A percentile compares a stretch with the other conserved stretches of the same genome.
These are phyloP conservation scores for Thielaviopsis ethacetica DNA, from an alignment of 2,329 filamentous ascomycete species.

Conservation along the genomic window DNA sequence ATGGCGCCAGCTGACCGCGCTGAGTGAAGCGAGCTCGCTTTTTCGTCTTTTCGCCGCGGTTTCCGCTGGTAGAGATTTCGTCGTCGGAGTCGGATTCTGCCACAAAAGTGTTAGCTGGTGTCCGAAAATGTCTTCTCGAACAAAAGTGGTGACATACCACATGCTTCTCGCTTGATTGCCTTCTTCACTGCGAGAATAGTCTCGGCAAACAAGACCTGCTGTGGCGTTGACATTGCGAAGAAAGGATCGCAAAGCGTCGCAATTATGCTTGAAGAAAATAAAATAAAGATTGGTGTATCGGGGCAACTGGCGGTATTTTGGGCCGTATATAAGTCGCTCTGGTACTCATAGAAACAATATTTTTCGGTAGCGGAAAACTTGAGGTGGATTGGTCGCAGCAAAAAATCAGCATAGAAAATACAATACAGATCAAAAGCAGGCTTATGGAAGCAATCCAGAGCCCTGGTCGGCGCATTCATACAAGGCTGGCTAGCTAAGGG, in stretches of 20 bases:
- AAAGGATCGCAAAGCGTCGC: not conserved
- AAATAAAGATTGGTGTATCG: not conserved
- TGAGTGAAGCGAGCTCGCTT: constrained; percentile 56
- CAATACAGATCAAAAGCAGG: not conserved
- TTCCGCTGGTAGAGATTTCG: constrained; percentile 50
- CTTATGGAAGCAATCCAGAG: not conserved
- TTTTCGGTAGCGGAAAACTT: not conserved
- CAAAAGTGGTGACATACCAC: constrained; percentile 26
- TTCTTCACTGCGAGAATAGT: constrained; percentile 54
- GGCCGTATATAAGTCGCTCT: not conserved
- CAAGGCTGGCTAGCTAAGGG: constrained; percentile 3
- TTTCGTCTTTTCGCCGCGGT: constrained; percentile 67
- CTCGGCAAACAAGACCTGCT: constrained; percentile 47
- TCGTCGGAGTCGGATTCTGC: constrained; percentile 66
- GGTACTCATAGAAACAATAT: not conserved
- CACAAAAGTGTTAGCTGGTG: not conserved
- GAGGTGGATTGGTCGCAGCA: not conserved
- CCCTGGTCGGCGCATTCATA: not conserved
- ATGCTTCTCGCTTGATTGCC: constrained; percentile 46
- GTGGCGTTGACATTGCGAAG: constrained; percentile 24
- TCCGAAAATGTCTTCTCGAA: not conserved
- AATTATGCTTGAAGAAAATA: not conserved
- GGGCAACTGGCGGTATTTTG: not conserved
- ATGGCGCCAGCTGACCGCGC: constrained; percentile 50
- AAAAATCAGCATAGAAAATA: not conserved